These are phyloP conservation scores for Bimuria novae-zelandiae DNA, from an alignment of 2,329 filamentous ascomycete genomes.

Conservation along the genomic window DNA sequence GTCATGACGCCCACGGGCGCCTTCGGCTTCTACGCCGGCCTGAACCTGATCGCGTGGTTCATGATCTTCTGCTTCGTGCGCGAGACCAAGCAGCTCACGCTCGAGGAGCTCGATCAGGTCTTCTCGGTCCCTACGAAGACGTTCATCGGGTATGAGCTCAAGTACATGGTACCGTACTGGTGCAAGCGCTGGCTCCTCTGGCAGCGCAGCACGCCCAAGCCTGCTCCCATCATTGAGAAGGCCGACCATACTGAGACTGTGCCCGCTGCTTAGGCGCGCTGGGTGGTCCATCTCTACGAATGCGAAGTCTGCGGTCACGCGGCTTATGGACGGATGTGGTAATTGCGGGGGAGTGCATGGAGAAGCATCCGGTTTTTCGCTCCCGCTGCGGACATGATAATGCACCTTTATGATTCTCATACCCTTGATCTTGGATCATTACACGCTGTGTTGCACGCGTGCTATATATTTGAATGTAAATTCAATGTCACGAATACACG, in stretches of 20 bases:
- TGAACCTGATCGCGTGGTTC: constrained; percentile 47
- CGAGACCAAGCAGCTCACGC: constrained; percentile 46
- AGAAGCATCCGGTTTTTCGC: no score
- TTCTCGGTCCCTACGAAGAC: constrained; percentile 13
- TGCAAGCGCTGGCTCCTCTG: constrained; percentile 5
- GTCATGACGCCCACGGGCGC: constrained; percentile 46
- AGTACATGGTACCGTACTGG: background rate
- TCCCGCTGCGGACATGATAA: background rate
- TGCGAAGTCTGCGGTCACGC: background rate
- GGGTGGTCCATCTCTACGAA: constrained; percentile 3
- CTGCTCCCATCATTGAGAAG: constrained; percentile 6
- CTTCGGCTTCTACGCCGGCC: constrained; percentile 48
- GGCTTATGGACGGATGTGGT: no score
- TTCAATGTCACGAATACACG: background rate
- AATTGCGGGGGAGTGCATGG: no score
- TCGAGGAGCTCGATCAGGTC: constrained; percentile 41
- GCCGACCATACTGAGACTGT: background rate
- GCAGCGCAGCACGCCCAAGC: background rate
- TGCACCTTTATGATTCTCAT: background rate
- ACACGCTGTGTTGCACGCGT: background rate
- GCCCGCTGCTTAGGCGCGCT: background rate
- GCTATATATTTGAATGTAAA: background rate
- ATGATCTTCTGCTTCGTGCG: constrained; percentile 48
- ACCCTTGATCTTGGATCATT: constrained; percentile 6
- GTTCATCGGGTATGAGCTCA: background rate